Evolutionary conservation across 257 asterid genomes (phyloP).

Genomic region (Solanum chmielewskii): DNA sequence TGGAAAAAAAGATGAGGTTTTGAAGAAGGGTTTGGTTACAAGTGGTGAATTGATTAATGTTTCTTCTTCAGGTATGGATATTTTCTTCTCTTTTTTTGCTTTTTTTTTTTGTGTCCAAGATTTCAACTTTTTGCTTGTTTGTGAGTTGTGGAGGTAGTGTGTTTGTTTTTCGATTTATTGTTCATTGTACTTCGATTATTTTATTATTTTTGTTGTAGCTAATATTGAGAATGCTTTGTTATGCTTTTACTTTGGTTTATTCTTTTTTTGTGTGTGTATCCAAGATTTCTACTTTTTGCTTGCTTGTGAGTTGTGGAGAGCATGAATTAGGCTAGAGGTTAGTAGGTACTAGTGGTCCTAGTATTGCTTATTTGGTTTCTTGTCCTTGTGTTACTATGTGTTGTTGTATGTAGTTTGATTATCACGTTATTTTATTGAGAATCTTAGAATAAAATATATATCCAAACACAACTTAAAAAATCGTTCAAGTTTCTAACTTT

Average conservation of each 20-base stretch:
- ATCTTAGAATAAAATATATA: not conserved
- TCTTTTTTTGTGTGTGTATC: not conserved
- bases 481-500: not conserved
- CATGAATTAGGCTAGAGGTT: not conserved
- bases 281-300: not conserved
- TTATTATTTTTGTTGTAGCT: too few species aligned
- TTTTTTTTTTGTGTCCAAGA: not conserved
- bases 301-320: not conserved
- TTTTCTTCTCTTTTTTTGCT: not conserved
- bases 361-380: not conserved
- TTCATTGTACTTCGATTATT: too few species aligned
- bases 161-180: not conserved
- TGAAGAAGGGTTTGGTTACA: slow-evolving; percentile 5
- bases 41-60: slow-evolving; percentile 9
- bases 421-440: not conserved
- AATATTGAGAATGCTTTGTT: too few species aligned
- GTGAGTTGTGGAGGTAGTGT: not conserved
- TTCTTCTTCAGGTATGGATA: slow-evolving; percentile 36
- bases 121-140: not conserved
- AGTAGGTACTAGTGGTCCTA: not conserved
- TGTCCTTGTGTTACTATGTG: not conserved
- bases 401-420: not conserved
- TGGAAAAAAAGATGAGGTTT: slow-evolving; percentile 10
- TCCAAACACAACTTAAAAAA: not conserved
- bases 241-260: too few species aligned